phyloP scores from a whole-genome alignment of 805 yeast genomes.

The Suhomyces sp. region DNA sequence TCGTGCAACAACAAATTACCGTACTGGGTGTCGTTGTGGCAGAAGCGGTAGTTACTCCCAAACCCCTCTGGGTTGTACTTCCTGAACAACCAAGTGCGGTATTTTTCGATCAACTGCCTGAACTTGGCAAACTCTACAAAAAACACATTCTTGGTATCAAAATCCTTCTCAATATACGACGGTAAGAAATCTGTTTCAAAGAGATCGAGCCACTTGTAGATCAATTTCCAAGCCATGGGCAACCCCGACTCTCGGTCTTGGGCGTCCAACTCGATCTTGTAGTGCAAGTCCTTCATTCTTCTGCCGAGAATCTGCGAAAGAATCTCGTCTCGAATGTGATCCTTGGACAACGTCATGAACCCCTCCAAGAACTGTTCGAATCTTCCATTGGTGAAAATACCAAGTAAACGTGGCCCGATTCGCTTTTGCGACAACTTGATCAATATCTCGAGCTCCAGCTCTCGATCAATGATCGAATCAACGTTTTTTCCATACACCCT shows the following conservation, averaged over 20 bases:
- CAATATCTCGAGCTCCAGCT: slow-evolving; percentile 69
- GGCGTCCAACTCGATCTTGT: slow-evolving; percentile 62
- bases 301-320: slow-evolving; percentile 84
- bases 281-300: slow-evolving; percentile 93
- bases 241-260: slow-evolving; percentile 53
- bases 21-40: slow-evolving; percentile 96
- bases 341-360: slow-evolving; percentile 70
- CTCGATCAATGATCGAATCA: slow-evolving; percentile 81
- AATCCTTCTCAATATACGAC: slow-evolving; percentile 29
- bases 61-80: slow-evolving; percentile 46
- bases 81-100: slow-evolving; percentile 59
- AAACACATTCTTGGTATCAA: slow-evolving; percentile 36
- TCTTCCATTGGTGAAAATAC: slow-evolving; percentile 89
- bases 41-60: slow-evolving; percentile 61
- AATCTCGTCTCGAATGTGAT: slow-evolving; percentile 70
- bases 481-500: slow-evolving; percentile 89
- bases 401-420: slow-evolving; percentile 86
- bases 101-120: slow-evolving; percentile 44
- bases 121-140: slow-evolving; percentile 50
- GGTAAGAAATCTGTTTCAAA: slow-evolving; percentile 43
- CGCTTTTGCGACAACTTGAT: slow-evolving; percentile 69
- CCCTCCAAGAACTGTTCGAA: slow-evolving; percentile 90
- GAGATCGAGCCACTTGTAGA: slow-evolving; percentile 66
- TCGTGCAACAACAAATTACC: slow-evolving; percentile 77
- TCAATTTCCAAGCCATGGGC: slow-evolving; percentile 66